These are phyloP conservation scores for Artemisia annua DNA, from an alignment of 129 eudicot genomes.

Conservation along the genomic window DNA sequence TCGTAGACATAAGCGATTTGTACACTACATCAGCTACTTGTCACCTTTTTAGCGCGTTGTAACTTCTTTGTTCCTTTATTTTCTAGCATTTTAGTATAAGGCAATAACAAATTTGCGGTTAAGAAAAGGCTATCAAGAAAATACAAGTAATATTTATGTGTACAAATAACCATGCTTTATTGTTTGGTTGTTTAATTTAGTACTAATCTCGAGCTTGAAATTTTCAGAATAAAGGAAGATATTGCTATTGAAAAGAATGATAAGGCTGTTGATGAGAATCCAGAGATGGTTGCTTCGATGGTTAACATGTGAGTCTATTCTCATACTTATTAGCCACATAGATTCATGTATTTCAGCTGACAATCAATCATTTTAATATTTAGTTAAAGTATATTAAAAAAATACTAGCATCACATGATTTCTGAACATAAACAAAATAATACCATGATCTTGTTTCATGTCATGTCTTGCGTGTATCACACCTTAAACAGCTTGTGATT, in stretches of 20 bases:
- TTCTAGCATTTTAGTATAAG: not conserved
- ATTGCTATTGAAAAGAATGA: constrained; percentile 47
- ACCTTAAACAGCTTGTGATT: not conserved
- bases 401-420: constrained; percentile 44
- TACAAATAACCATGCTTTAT: too few relatives aligned
- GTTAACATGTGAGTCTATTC: constrained; percentile 62
- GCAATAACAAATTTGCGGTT: too few relatives aligned
- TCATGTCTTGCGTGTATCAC: constrained; percentile 23
- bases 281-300: constrained; percentile 64
- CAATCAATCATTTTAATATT: constrained; percentile 38
- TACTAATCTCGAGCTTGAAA: not conserved
- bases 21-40: too few relatives aligned
- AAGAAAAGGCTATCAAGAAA: too few relatives aligned
- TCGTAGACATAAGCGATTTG: too few relatives aligned
- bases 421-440: constrained; percentile 38
- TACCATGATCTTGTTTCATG: constrained; percentile 28
- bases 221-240: constrained; percentile 48
- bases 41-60: too few relatives aligned
- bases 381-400: constrained; percentile 13
- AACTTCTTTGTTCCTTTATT: not conserved
- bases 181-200: not conserved
- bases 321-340: constrained; percentile 26
- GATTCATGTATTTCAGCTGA: constrained; percentile 40
- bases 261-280: constrained; percentile 60
- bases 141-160: too few relatives aligned